Conservation (phyloP, 768 basidiomycete species). For the Hericium coralloides region DNA sequence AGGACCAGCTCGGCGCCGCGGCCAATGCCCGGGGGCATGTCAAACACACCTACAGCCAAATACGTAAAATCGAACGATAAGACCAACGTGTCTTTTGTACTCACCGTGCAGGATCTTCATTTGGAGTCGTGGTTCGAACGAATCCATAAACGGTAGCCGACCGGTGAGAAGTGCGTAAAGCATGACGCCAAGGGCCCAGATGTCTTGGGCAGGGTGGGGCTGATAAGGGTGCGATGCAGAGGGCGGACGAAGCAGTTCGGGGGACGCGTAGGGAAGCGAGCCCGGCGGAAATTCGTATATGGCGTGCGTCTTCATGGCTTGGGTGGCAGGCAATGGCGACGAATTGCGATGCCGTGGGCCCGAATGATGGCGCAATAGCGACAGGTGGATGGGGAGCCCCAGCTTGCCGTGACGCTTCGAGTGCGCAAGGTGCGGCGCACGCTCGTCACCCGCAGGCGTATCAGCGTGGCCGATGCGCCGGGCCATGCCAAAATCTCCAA, state of each 20-base stretch:
- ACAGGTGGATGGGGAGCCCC: constrained; percentile 22
- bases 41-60: constrained; percentile 45
- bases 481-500: constrained; percentile 81
- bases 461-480: constrained; percentile 43
- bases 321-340: constrained; percentile 28
- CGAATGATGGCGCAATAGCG: constrained; percentile 28
- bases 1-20: constrained; percentile 62
- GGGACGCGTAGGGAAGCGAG: constrained; percentile 85
- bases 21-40: constrained; percentile 46
- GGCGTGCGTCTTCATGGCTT: constrained; percentile 21
- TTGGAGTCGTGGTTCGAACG: constrained; percentile 85
- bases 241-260: constrained; percentile 72
- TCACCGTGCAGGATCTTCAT: constrained; percentile 85
- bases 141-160: constrained; percentile 78
- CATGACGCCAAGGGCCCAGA: constrained; percentile 93
- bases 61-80: constrained; percentile 9
- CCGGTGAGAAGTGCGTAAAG: constrained; percentile 82
- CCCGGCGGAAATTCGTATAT: constrained; percentile 58
- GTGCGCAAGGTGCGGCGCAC: background rate
- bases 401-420: constrained; percentile 14
- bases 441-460: background rate
- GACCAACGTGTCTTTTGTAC: constrained; percentile 14
- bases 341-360: constrained; percentile 44
- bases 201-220: constrained; percentile 74
- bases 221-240: constrained; percentile 26